These are phyloP conservation scores for Chrysosporium keratinophilum DNA, from an alignment of 2,329 filamentous ascomycete genomes.

Conservation along the genomic window DNA sequence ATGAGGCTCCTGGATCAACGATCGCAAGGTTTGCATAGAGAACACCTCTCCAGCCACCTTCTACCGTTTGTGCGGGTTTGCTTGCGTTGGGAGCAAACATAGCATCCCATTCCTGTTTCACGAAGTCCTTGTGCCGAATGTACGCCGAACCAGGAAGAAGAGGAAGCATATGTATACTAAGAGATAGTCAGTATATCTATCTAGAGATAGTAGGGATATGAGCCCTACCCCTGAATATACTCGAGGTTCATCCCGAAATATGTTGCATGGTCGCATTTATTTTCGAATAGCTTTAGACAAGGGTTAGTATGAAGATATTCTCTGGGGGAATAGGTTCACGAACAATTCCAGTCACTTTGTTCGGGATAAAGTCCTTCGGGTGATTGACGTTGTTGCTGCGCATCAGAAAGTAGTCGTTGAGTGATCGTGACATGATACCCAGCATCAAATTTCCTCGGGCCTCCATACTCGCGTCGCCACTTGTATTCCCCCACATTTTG, in stretches of 20 bases:
- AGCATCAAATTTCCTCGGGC: slow-evolving; percentile 77
- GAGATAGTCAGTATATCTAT: not conserved
- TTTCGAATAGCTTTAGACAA: slow-evolving; percentile 60
- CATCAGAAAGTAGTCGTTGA: slow-evolving; percentile 78
- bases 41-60: slow-evolving; percentile 76
- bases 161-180: slow-evolving; percentile 76
- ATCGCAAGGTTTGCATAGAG: slow-evolving; percentile 74
- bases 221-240: slow-evolving; percentile 52
- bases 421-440: slow-evolving; percentile 60
- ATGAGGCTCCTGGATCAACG: slow-evolving; percentile 59
- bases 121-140: slow-evolving; percentile 58
- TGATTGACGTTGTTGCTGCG: slow-evolving; percentile 57
- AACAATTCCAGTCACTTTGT: slow-evolving; percentile 56
- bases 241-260: slow-evolving; percentile 70
- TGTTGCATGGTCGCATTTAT: slow-evolving; percentile 87
- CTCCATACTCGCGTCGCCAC: slow-evolving; percentile 68
- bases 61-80: slow-evolving; percentile 45
- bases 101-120: slow-evolving; percentile 68
- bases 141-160: slow-evolving; percentile 58
- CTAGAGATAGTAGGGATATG: slow-evolving; percentile 16
- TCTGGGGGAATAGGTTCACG: slow-evolving; percentile 17
- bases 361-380: slow-evolving; percentile 65
- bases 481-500: slow-evolving; percentile 85
- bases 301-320: not conserved
- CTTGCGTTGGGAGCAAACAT: slow-evolving; percentile 62